A percentile compares a stretch with the other conserved stretches of the same genome.
Conservation (phyloP, 2,329 filamentous ascomycete species). For the Cordyceps cicadae region DNA sequence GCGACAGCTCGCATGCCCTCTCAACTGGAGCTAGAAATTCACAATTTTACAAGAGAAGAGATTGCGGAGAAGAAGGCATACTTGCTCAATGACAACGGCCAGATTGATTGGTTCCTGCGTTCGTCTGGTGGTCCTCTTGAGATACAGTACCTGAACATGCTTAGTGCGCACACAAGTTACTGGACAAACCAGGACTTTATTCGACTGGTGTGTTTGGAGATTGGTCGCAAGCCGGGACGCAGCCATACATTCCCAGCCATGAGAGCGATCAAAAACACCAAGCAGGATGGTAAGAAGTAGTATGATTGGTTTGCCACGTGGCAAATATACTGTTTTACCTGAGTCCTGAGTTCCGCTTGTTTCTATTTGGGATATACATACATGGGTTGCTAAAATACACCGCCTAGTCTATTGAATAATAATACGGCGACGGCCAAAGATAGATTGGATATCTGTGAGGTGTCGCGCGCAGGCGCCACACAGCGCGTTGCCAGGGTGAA, state of each 20-base stretch:
- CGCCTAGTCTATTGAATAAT: too few species aligned
- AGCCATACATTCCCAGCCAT: slow-evolving; percentile 48
- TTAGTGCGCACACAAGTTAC: slow-evolving; percentile 90
- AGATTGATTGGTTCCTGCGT: slow-evolving; percentile 83
- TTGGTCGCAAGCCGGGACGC: slow-evolving; percentile 65
- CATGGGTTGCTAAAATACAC: neutral
- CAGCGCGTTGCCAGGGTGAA: neutral
- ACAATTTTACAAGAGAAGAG: slow-evolving; percentile 89
- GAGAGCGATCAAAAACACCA: slow-evolving; percentile 48
- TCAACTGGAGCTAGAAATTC: slow-evolving; percentile 84
- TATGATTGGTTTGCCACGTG: neutral
- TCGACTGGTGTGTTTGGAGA: slow-evolving; percentile 81
- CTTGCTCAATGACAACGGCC: slow-evolving; percentile 89
- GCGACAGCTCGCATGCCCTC: slow-evolving; percentile 44
- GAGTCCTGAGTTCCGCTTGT: neutral
- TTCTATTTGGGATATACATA: neutral
- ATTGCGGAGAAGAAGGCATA: slow-evolving; percentile 83
- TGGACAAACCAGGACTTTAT: slow-evolving; percentile 85
- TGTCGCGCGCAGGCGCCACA: neutral
- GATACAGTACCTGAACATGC: slow-evolving; percentile 95
- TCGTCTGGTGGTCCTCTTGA: slow-evolving; percentile 82
- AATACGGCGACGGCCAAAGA: neutral
- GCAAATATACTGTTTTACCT: neutral
- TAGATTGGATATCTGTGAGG: neutral
- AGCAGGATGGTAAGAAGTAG: slow-evolving; percentile 21